phyloP scores from a whole-genome alignment of 1,139 yeast species.

The Kodamaea derodonti region DNA sequence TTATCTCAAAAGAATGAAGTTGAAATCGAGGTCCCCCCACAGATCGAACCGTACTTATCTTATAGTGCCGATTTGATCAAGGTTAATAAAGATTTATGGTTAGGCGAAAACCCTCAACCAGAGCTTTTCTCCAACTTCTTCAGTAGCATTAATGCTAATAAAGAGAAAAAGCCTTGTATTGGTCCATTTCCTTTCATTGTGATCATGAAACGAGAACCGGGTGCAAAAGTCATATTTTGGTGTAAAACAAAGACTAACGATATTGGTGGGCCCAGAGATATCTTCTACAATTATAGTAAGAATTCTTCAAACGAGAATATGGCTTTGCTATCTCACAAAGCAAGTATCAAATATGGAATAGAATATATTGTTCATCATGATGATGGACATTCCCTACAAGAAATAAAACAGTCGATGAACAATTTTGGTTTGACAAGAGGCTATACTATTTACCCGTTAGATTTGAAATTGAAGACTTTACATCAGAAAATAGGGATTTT shows the following conservation, averaged over 20 bases:
- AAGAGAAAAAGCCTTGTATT: conserved; percentile 5
- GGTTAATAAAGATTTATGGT: conserved; percentile 1
- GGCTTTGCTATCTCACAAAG: conserved; percentile 5
- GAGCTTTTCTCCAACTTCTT: conserved; percentile 9
- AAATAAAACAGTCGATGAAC: conserved; percentile 12
- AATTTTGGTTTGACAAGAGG: conserved; percentile 4
- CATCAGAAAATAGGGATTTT: conserved; percentile 5
- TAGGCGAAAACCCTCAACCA: conserved; percentile 10
- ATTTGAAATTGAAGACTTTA: conserved; percentile 2
- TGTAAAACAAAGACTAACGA: conserved; percentile 4
- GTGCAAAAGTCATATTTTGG: conserved; percentile 14
- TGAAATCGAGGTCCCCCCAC: not conserved
- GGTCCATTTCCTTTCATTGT: conserved; percentile 13
- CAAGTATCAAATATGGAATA: conserved; percentile 9
- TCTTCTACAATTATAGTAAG: conserved; percentile 8
- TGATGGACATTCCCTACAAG: conserved; percentile 9
- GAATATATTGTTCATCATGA: conserved; percentile 12
- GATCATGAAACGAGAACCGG: conserved; percentile 18
- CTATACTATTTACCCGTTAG: conserved; percentile 1
- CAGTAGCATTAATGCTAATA: conserved; percentile 6
- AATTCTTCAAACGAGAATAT: conserved; percentile 5
- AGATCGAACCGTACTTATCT: not conserved
- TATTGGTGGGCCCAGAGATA: conserved; percentile 6
- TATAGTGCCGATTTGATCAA: conserved; percentile 1
- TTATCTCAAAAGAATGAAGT: conserved; percentile 2